Evolutionary conservation across 768 basidiomycete species (phyloP).

Genomic region (Pleurotus citrinopileatus): DNA sequence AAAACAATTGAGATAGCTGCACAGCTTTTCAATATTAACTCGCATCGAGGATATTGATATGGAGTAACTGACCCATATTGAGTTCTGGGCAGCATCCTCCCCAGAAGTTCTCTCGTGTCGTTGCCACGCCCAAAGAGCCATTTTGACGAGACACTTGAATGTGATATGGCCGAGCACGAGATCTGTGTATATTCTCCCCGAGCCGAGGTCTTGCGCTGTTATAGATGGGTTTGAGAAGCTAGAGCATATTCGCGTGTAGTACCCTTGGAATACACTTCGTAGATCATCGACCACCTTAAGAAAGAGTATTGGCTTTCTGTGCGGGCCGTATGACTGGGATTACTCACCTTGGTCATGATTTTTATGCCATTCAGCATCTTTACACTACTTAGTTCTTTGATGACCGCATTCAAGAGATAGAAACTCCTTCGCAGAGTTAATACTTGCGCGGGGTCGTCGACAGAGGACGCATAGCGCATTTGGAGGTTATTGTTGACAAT

Average conservation of each 20-base stretch:
- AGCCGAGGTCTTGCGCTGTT: constrained; percentile 43
- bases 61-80: constrained; percentile 47
- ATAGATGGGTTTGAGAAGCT: constrained; percentile 33
- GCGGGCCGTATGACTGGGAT: neutral
- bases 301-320: neutral
- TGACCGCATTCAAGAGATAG: constrained; percentile 57
- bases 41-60: neutral
- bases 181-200: constrained; percentile 33
- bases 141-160: constrained; percentile 73
- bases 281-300: constrained; percentile 52
- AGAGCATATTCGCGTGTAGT: constrained; percentile 56
- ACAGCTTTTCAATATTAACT: neutral
- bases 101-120: constrained; percentile 39
- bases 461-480: constrained; percentile 40
- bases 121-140: constrained; percentile 72
- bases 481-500: constrained; percentile 54
- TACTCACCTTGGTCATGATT: constrained; percentile 58
- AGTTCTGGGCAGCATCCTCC: constrained; percentile 41
- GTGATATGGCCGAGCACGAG: constrained; percentile 59
- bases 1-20: constrained; percentile 64
- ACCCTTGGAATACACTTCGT: constrained; percentile 50
- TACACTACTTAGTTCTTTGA: constrained; percentile 68
- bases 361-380: constrained; percentile 71
- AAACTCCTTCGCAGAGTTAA: constrained; percentile 60
- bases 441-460: constrained; percentile 39